Evolutionary conservation across 2,329 filamentous ascomycete genomes (phyloP), one percentile per base, ranked within the genome.

Genomic region (Dryadomyces quercivorus): DNA sequence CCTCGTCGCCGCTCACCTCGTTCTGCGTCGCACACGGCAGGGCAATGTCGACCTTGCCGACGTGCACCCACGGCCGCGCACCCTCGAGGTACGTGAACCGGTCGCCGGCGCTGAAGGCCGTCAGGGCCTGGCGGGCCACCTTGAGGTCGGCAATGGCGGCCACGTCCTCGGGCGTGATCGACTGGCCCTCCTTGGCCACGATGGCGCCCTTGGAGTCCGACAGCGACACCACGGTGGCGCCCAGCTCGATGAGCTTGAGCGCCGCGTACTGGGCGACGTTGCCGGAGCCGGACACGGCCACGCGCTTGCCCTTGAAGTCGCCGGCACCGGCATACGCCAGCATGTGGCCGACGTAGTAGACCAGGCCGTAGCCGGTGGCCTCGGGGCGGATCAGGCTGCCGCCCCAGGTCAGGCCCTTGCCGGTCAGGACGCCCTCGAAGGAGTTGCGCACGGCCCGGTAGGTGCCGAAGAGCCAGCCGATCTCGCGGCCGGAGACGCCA

Each of bases 251-350:
- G 67, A 85, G 84, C 77, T 97, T 97, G 63, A 97, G 85, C 0
- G 92, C 93, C 36, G 92, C 92, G 75, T 93, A 97, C 76, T 97
- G 93, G 36, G 93, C 93, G 54, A 97, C 93, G 75, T 98, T 98
- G 62, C 93, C 93, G 57, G 92, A 96, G 60, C 93, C 93, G 47
- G 93, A 96, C 71, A 98, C 86, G 70, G 92, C 88, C 55, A 97
- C 93, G 57, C 85, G 85, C 82, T 97, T 97, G 73, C 90, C 92
- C 59, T 80, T 72, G 76, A 95, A 95, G 62, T 79, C 81, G 67
- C 94, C 90, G 68, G 85, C 84, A 70, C 88, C 89, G 63, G 88
- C 88, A 72, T 95, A 85, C 71, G 86, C 76, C 67, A 97, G 91
- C 91, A 96, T 96, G 79, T 95, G 88, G 64, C 86, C 80, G 67